A percentile compares a stretch with the other conserved stretches of the same genome.
phyloP scores from a whole-genome alignment of 2,329 filamentous ascomycete species.

The Alternaria incomplexa region DNA sequence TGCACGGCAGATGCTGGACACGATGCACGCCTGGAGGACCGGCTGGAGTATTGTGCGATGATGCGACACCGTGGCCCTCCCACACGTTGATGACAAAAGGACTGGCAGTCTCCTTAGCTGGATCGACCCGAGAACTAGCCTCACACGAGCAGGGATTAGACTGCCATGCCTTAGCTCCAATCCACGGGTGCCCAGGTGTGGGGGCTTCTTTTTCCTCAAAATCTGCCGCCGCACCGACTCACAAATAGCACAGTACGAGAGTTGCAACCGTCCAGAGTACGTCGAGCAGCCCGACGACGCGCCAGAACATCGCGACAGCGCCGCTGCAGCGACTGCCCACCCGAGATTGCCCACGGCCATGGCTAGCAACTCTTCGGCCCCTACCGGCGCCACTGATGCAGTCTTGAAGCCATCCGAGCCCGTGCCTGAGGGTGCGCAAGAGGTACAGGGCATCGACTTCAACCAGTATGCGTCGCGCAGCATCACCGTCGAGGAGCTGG shows the following conservation, averaged over 20 bases:
- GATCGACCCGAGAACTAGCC: constrained; percentile 19
- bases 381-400: constrained; percentile 67
- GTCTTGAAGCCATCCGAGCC: constrained; percentile 85
- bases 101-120: constrained; percentile 1
- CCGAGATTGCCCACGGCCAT: neutral
- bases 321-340: constrained; percentile 3
- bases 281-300: neutral
- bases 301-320: neutral
- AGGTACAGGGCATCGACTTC: constrained; percentile 92
- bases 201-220: constrained; percentile 14
- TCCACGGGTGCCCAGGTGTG: constrained; percentile 13
- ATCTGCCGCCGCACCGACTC: constrained; percentile 16
- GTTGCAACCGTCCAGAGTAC: constrained; percentile 1
- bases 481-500: constrained; percentile 85
- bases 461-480: constrained; percentile 75
- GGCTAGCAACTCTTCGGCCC: constrained; percentile 39
- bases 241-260: constrained; percentile 2
- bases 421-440: constrained; percentile 76
- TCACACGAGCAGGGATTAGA: constrained; percentile 5
- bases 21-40: neutral
- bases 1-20: neutral
- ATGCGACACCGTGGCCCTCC: neutral
- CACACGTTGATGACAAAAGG: neutral
- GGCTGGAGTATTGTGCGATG: neutral
- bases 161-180: constrained; percentile 12